These are phyloP conservation scores for Plasmodium relictum DNA, from an alignment of 169 alveolate genomes.

Conservation along the genomic window DNA sequence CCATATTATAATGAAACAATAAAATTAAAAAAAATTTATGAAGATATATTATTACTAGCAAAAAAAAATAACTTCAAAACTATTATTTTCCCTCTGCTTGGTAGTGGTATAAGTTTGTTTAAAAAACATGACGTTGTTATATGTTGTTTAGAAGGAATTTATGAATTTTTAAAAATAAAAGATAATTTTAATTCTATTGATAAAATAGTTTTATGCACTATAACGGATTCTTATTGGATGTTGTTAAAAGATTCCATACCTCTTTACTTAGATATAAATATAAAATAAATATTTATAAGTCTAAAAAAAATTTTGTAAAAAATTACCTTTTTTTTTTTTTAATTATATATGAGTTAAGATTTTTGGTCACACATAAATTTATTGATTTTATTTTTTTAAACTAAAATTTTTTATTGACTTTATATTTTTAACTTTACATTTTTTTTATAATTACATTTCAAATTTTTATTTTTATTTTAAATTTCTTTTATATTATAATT, in stretches of 20 bases:
- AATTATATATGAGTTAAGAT: too few relatives aligned
- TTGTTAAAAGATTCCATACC: conserved; percentile 55
- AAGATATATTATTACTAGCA: conserved; percentile 47
- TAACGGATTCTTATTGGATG: conserved; percentile 75
- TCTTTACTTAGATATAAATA: conserved; percentile 30
- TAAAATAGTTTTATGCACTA: conserved; percentile 56
- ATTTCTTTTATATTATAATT: too few relatives aligned
- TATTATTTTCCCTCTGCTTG: conserved; percentile 71
- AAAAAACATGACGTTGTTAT: conserved; percentile 73
- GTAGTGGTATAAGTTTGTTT: conserved; percentile 77
- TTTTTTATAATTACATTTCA: neutral
- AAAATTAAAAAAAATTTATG: conserved; percentile 63
- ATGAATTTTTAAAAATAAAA: conserved; percentile 57
- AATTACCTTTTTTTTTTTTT: too few relatives aligned
- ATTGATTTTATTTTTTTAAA: too few relatives aligned
- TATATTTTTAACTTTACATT: neutral
- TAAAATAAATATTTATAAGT: neutral
- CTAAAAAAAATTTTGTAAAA: too few relatives aligned
- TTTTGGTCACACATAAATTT: too few relatives aligned
- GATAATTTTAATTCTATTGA: conserved; percentile 68
- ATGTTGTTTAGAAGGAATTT: conserved; percentile 75
- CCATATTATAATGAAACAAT: conserved; percentile 73
- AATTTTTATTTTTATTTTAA: too few relatives aligned
- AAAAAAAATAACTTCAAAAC: conserved; percentile 49
- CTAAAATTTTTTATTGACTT: neutral